Evolutionary conservation across 129 eudicot species (phyloP), one percentile per base, ranked within the genome.

Genomic region (Chrysanthemum makinoi): DNA sequence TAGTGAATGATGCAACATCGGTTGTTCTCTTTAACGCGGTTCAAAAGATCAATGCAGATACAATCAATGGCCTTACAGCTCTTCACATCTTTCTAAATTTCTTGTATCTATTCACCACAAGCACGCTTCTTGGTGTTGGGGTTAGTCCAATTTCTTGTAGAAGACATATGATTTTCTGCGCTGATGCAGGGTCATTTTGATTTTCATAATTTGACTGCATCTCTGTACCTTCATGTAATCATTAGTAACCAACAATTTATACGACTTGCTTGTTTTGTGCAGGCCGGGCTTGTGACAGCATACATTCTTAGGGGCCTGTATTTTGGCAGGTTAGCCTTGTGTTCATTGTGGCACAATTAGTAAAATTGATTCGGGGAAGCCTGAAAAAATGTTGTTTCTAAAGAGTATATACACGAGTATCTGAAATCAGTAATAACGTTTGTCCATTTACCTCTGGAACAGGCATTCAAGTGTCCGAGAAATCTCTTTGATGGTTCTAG

Each of bases 1-100:
- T 92, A 10, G 98, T 92, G 11, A 92, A 92, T 79, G 98, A 92
- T 83, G 98, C 98, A 30, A 85, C 98, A 69, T 84, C 98, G 4
- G 96, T 92, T 64, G 98, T 92, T 35, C 95, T 92, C 26, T 92
- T 92, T 78, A 89, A 92, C 56, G 95, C 98, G 39, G 78, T 92
- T 80, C 98, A 92, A 68, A 87, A 92, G 86, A 75, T 92, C 20
- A 86, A 83, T 72, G 88, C 91, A 33, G 79, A 51, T 65, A 80
- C 72, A 61, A 39, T 87, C 6, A 84, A 76, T 65, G 91, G 83
- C 78, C 70, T 85, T 81, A 62, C 86, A 57, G 91, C 87, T 66
- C 72, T 74, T 49, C 66, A 52, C 20, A 76, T 89, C 68, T 17
- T 89, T 72, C 57, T 73, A 46, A 85, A 89, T 70, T 89, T 92